Conservation (phyloP, 306 rosid genomes). For the Vicia villosa region DNA sequence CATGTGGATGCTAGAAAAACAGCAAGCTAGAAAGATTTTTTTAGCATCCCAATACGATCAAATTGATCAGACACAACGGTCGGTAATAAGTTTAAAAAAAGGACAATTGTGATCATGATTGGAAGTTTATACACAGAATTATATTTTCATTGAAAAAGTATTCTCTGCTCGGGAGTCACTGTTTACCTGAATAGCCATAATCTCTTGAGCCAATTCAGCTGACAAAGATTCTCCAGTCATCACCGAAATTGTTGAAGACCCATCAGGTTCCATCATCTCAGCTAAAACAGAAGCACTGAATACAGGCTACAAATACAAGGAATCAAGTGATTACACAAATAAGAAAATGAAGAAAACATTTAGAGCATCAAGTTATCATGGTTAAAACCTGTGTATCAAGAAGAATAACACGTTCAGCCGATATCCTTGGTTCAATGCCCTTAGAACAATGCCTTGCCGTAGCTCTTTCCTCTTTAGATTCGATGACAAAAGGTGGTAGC, state of each 20-base stretch:
- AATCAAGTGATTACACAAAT: neutral
- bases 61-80: constrained; percentile 36
- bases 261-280: constrained; percentile 89
- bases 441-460: constrained; percentile 80
- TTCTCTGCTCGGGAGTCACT: neutral
- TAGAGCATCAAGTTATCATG: neutral
- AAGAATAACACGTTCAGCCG: constrained; percentile 82
- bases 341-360: neutral
- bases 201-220: constrained; percentile 84
- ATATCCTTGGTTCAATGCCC: constrained; percentile 86
- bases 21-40: constrained; percentile 63
- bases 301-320: constrained; percentile 61
- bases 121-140: constrained; percentile 12
- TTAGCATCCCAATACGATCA: constrained; percentile 57
- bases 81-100: neutral
- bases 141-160: too few species aligned
- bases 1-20: constrained; percentile 41
- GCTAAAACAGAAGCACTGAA: constrained; percentile 76
- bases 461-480: constrained; percentile 70
- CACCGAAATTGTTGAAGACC: constrained; percentile 74
- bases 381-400: constrained; percentile 78
- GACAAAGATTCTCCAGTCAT: constrained; percentile 63
- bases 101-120: neutral
- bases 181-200: constrained; percentile 80
- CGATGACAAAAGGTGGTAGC: constrained; percentile 71